A percentile compares a stretch with the other conserved stretches of the same genome.
Conservation (phyloP, 208 protist genomes). For the Trypanosoma platydactyli region DNA sequence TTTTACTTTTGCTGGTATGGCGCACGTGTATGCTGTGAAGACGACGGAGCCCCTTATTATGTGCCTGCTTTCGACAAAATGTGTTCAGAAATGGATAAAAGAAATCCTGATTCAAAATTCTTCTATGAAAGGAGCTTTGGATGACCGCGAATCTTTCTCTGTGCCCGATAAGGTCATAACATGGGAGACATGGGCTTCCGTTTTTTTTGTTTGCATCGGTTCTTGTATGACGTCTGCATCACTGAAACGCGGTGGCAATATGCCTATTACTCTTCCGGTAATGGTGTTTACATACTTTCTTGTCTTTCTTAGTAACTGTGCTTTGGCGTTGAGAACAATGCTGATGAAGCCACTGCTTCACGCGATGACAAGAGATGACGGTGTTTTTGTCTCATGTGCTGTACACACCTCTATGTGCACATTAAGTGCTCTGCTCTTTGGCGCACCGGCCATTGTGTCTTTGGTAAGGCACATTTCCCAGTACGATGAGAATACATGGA, state of each 20-base stretch:
- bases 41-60: constrained; percentile 23
- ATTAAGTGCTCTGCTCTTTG: background rate
- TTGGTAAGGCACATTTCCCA: constrained; percentile 3
- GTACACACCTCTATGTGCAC: constrained; percentile 12
- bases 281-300: constrained; percentile 20
- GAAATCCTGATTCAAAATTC: background rate
- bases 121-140: background rate
- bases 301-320: constrained; percentile 23
- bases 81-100: constrained; percentile 8
- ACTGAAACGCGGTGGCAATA: constrained; percentile 7
- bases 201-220: constrained; percentile 21
- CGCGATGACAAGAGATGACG: background rate
- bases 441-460: background rate
- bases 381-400: constrained; percentile 3
- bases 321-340: constrained; percentile 16
- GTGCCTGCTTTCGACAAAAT: constrained; percentile 23
- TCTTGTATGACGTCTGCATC: constrained; percentile 19
- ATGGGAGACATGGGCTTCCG: constrained; percentile 11
- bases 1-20: constrained; percentile 17
- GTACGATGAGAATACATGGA: constrained; percentile 13
- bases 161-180: background rate
- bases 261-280: background rate
- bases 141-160: background rate
- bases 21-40: constrained; percentile 26
- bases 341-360: constrained; percentile 26